A percentile compares a stretch with the other conserved stretches of the same genome.
phyloP scores from a whole-genome alignment of 495 filamentous ascomycete species.

The Podospora didyma region DNA sequence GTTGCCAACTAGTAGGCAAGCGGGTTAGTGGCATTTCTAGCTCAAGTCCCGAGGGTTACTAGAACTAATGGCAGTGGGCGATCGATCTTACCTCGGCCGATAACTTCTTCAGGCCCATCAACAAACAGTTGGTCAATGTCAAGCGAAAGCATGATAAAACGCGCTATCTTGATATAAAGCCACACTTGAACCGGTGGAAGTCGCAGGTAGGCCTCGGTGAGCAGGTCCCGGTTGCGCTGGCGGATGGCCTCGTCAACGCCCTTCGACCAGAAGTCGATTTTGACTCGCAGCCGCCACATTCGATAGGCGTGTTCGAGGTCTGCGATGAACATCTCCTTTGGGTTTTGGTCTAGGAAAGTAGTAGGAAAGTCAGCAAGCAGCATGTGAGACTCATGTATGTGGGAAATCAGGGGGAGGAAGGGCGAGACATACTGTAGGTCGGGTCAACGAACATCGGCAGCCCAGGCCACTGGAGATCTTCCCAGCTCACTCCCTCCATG shows the following conservation, averaged over 20 bases:
- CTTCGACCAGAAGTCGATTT: conserved; percentile 20
- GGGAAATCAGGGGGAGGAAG: too few species aligned
- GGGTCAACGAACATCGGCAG: too few species aligned
- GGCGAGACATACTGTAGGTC: too few species aligned
- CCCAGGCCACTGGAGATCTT: too few species aligned
- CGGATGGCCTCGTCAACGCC: conserved; percentile 21
- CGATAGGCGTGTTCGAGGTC: conserved; percentile 9
- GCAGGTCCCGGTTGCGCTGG: conserved; percentile 17
- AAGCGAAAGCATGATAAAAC: conserved; percentile 8
- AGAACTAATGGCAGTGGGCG: too few species aligned
- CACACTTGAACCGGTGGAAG: conserved; percentile 18
- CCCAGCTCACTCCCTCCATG: too few species aligned
- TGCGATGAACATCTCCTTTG: conserved; percentile 7
- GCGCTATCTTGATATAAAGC: conserved; percentile 15
- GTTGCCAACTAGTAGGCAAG: conserved; percentile 1
- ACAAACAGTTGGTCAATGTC: neutral
- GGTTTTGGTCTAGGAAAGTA: neutral
- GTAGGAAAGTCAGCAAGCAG: neutral
- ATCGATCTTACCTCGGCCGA: conserved; percentile 4
- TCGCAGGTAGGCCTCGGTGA: conserved; percentile 18
- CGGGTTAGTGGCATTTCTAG: too few species aligned
- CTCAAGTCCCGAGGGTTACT: too few species aligned
- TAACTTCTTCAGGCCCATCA: conserved; percentile 5
- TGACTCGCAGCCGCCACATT: conserved; percentile 19
- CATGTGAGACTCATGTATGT: too few species aligned